Evolutionary conservation across 257 asterid species (phyloP).

Genomic region (Solanum pinnatisectum): DNA sequence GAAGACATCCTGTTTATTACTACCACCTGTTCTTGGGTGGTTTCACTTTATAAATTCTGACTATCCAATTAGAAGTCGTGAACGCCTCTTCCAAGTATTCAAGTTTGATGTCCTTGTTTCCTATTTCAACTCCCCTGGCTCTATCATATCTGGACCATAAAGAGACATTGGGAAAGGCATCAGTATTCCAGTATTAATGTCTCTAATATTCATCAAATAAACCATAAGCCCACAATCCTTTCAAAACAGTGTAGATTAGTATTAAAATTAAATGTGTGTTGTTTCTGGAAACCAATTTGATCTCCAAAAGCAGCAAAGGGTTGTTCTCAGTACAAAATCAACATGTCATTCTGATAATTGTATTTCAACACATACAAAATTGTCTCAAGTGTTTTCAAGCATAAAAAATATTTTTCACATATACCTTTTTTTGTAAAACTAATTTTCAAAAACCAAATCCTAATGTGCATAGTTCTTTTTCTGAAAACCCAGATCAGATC

Average conservation of each 20-base stretch:
- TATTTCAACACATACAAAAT: background rate
- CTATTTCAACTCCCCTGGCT: slow-evolving; percentile 97
- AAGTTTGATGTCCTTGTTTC: slow-evolving; percentile 88
- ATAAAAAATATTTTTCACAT: background rate
- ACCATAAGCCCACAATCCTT: background rate
- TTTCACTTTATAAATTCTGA: slow-evolving; percentile 89
- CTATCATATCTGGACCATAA: slow-evolving; percentile 62
- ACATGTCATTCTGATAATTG: background rate
- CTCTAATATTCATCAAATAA: background rate
- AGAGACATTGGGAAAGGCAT: background rate
- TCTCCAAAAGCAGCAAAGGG: background rate
- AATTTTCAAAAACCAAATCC: background rate
- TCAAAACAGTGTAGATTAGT: background rate
- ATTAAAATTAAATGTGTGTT: background rate
- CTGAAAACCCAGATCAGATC: background rate
- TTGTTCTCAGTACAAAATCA: background rate
- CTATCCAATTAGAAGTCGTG: slow-evolving; percentile 96
- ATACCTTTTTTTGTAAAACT: background rate
- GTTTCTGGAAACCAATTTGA: background rate
- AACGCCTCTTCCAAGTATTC: slow-evolving; percentile 92
- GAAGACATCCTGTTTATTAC: background rate
- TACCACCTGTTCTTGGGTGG: slow-evolving; percentile 68
- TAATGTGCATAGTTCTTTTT: background rate
- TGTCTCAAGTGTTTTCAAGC: background rate
- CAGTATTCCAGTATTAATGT: background rate